Percentiles rank a stretch among this genome's conserved stretches.
phyloP scores from a whole-genome alignment of 768 basidiomycete genomes.

The Leucocoprinus sp. region DNA sequence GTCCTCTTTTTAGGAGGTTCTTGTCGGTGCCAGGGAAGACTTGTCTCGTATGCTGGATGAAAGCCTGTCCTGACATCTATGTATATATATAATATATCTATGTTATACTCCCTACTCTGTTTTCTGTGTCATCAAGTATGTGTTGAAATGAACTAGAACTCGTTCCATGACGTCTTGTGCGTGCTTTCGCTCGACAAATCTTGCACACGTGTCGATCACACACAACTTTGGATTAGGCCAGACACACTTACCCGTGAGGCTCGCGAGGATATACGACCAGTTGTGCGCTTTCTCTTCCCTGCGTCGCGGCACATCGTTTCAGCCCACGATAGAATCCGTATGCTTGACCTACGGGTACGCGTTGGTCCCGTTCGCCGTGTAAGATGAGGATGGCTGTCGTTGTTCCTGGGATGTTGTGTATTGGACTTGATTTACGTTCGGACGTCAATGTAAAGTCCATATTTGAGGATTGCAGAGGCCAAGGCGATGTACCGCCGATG shows the following conservation, averaged over 20 bases:
- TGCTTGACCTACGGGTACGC: constrained; percentile 34
- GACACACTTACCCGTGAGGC: constrained; percentile 24
- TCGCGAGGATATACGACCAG: constrained; percentile 27
- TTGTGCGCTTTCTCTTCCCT: constrained; percentile 22
- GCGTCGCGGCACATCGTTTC: constrained; percentile 21
- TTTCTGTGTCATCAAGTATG: constrained; percentile 19
- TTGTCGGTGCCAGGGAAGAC: constrained; percentile 10
- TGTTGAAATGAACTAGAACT: constrained; percentile 21
- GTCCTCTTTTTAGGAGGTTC: constrained; percentile 2
- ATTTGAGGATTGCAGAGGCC: constrained; percentile 13
- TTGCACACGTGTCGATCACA: constrained; percentile 8
- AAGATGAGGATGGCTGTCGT: constrained; percentile 38
- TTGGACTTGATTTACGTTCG: constrained; percentile 22
- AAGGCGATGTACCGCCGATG: constrained; percentile 24
- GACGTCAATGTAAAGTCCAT: background rate
- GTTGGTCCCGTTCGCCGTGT: constrained; percentile 44
- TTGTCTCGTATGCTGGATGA: constrained; percentile 9
- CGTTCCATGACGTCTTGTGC: constrained; percentile 24
- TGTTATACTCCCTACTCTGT: no score
- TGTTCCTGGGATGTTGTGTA: constrained; percentile 30
- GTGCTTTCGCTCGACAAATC: constrained; percentile 26
- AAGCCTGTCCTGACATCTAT: constrained; percentile 3
- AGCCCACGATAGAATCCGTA: constrained; percentile 27
- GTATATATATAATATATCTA: no score
- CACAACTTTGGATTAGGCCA: background rate